phyloP scores from a whole-genome alignment of 257 asterid genomes.

The Nicotiana tomentosiformis region DNA sequence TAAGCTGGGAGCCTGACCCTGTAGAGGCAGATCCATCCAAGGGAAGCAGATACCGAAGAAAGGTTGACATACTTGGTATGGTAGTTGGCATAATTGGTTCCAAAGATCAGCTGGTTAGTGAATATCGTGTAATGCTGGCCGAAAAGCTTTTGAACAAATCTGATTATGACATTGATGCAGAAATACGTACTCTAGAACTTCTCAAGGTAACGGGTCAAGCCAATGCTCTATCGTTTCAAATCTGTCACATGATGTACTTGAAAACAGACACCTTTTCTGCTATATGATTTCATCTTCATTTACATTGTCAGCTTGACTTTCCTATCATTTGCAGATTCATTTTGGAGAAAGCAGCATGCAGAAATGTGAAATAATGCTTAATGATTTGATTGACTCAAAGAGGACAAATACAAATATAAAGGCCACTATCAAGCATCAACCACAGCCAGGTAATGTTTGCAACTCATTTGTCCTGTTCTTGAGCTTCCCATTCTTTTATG shows the following conservation, averaged over 20 bases:
- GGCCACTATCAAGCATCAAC: constrained; percentile 59
- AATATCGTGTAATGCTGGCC: constrained; percentile 97
- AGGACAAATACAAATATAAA: constrained; percentile 87
- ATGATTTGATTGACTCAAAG: constrained; percentile 90
- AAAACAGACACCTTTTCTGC: not conserved
- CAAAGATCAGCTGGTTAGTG: constrained; percentile 94
- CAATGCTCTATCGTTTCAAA: constrained; percentile 7
- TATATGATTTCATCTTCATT: constrained; percentile 2
- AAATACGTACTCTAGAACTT: constrained; percentile 90
- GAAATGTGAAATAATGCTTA: constrained; percentile 96
- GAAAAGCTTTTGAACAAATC: constrained; percentile 93
- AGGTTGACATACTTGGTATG: constrained; percentile 96
- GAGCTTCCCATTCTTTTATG: not conserved
- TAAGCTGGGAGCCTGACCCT: constrained; percentile 99
- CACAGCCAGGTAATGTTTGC: constrained; percentile 45
- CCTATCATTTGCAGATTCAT: constrained; percentile 63
- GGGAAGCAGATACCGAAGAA: constrained; percentile 76
- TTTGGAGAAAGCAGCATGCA: constrained; percentile 99
- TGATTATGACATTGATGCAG: constrained; percentile 92
- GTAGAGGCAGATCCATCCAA: constrained; percentile 87
- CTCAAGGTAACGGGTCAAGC: constrained; percentile 59
- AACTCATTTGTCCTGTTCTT: not conserved
- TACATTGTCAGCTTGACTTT: constrained; percentile 15
- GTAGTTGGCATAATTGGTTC: constrained; percentile 94
- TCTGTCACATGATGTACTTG: not conserved